Conservation (phyloP, 139 green algal species). For the Chlamydomonas sp. region DNA sequence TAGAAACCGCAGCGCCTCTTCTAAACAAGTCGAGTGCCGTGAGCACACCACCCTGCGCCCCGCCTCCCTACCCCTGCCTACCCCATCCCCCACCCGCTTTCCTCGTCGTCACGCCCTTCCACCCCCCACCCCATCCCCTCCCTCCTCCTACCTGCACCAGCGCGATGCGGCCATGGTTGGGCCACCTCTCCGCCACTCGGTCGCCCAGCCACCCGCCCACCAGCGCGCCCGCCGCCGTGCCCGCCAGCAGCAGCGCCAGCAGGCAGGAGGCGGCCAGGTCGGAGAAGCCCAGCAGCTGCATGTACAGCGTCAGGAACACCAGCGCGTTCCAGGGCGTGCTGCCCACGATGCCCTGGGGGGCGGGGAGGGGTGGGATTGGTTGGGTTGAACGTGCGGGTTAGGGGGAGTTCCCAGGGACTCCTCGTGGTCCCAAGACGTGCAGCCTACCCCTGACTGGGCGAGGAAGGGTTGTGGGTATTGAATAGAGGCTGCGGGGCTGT, state of each 20-base stretch:
- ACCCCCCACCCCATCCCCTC: neutral
- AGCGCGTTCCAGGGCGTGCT: conserved; percentile 90
- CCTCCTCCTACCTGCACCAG: conserved; percentile 50
- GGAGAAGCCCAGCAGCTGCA: conserved; percentile 89
- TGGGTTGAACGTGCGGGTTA: neutral
- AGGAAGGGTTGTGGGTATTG: no score
- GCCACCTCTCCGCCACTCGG: conserved; percentile 37
- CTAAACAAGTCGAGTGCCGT: no score
- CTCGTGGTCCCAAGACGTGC: no score
- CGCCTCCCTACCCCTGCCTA: neutral
- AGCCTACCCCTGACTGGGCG: no score
- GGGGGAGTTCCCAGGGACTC: no score
- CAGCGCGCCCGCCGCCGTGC: conserved; percentile 55
- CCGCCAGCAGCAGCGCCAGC: conserved; percentile 62
- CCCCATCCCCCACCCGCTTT: neutral
- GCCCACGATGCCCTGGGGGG: conserved; percentile 85
- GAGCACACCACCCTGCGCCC: no score
- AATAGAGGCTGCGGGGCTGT: no score
- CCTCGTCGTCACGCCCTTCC: neutral
- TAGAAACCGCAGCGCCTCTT: no score
- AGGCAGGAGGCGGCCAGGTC: conserved; percentile 61
- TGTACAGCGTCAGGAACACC: conserved; percentile 82
- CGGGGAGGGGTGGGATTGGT: neutral
- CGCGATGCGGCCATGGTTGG: conserved; percentile 52
- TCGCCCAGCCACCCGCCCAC: conserved; percentile 58